phyloP scores from a whole-genome alignment of 345 rosid genomes.

The Passiflora organensis region DNA sequence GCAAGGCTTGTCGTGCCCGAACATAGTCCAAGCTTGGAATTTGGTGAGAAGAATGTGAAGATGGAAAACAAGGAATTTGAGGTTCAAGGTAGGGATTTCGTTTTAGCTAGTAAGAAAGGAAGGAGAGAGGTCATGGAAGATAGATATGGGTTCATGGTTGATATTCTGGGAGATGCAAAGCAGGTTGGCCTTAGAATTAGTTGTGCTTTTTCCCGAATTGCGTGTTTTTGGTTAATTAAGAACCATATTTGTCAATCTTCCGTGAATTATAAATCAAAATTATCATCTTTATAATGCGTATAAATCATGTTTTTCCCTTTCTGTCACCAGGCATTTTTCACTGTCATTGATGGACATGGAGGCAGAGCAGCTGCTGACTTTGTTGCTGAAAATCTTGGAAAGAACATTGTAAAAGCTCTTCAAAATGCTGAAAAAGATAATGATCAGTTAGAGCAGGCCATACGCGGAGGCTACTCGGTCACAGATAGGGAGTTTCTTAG shows the following conservation, averaged over 20 bases:
- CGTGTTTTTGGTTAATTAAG: neutral
- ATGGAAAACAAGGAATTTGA: constrained; percentile 29
- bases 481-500: constrained; percentile 48
- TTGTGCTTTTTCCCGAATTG: too few relatives aligned
- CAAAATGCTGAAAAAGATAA: constrained; percentile 12
- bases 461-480: constrained; percentile 33
- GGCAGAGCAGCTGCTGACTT: constrained; percentile 40
- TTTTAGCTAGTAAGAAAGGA: constrained; percentile 41
- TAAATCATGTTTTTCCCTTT: too few relatives aligned
- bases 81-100: constrained; percentile 35
- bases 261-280: too few relatives aligned
- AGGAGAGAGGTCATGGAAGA: constrained; percentile 49
- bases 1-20: constrained; percentile 36
- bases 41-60: constrained; percentile 11
- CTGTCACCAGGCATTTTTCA: constrained; percentile 40
- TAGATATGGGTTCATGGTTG: constrained; percentile 28
- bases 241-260: too few relatives aligned
- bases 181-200: too few relatives aligned
- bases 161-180: constrained; percentile 41
- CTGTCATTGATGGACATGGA: constrained; percentile 56
- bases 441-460: constrained; percentile 26
- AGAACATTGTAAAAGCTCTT: constrained; percentile 36
- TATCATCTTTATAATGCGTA: too few relatives aligned
- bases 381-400: constrained; percentile 42
- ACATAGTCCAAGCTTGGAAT: constrained; percentile 8